phyloP scores from a whole-genome alignment of 345 rosid genomes.

The Excoecaria cochinchinensis region DNA sequence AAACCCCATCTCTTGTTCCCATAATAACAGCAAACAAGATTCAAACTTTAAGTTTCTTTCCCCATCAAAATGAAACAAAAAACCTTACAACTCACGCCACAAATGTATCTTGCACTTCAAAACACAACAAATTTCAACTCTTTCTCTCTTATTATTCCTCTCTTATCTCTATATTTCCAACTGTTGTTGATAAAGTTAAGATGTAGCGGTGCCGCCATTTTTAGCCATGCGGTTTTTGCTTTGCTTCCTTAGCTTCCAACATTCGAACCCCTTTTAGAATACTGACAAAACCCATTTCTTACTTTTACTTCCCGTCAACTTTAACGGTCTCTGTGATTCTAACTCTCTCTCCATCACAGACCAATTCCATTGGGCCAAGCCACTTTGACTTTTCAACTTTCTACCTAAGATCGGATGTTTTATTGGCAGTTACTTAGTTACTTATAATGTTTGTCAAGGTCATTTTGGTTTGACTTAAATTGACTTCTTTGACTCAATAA shows the following conservation, averaged over 20 bases:
- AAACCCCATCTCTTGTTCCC: slow-evolving; percentile 27
- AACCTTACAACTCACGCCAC: slow-evolving; percentile 25
- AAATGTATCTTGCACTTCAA: not conserved
- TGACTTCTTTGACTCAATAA: slow-evolving; percentile 15
- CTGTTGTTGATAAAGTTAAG: slow-evolving; percentile 23
- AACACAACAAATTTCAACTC: slow-evolving; percentile 1
- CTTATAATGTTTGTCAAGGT: not conserved
- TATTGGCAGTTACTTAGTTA: slow-evolving; percentile 11
- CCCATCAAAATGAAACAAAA: slow-evolving; percentile 17
- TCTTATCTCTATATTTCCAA: not conserved
- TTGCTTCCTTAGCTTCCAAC: slow-evolving; percentile 80
- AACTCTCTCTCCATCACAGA: not conserved
- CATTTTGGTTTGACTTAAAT: not conserved
- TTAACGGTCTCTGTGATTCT: not conserved
- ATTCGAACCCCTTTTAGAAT: slow-evolving; percentile 58
- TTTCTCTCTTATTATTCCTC: not conserved
- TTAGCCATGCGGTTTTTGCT: slow-evolving; percentile 40
- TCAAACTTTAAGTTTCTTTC: slow-evolving; percentile 14
- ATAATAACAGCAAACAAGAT: slow-evolving; percentile 2
- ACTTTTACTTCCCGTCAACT: slow-evolving; percentile 20
- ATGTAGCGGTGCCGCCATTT: slow-evolving; percentile 67
- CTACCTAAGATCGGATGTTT: not conserved
- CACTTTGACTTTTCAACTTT: not conserved
- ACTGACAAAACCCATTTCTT: slow-evolving; percentile 45
- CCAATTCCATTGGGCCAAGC: not conserved